A percentile compares a stretch with the other conserved stretches of the same genome.
Evolutionary conservation across 345 rosid species (phyloP).

Genomic region (Citrus medica): DNA sequence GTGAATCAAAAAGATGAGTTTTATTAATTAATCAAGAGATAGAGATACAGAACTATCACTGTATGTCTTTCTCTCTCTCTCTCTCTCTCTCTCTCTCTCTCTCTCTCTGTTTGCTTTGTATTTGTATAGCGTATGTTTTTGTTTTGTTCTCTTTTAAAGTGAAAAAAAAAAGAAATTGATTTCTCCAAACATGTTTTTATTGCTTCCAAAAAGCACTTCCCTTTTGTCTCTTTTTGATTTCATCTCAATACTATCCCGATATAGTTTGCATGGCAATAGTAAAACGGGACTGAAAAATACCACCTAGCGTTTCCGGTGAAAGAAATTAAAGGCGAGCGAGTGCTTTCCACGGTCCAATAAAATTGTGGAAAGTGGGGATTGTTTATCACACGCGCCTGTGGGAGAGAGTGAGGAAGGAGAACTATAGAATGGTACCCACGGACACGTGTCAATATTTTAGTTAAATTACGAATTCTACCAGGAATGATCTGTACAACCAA

Average conservation of each 20-base stretch:
- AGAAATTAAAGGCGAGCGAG: background rate
- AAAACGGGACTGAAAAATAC: background rate
- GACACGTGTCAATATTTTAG: conserved; percentile 33
- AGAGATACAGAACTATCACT: conserved; percentile 6
- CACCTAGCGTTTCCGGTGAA: background rate
- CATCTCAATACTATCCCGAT: background rate
- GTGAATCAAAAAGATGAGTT: background rate
- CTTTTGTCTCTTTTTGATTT: background rate
- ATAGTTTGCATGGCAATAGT: conserved; percentile 10
- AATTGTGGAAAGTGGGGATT: fast-evolving
- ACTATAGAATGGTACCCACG: conserved; percentile 2
- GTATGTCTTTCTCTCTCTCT: background rate
- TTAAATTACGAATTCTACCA: conserved; percentile 25
- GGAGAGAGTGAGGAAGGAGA: background rate
- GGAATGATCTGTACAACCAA: conserved; percentile 25
- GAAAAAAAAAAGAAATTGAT: background rate
- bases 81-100: too few relatives aligned
- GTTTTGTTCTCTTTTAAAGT: background rate
- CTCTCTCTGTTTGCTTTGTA: background rate
- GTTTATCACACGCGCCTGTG: background rate
- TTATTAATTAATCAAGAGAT: background rate
- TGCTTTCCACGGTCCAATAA: background rate
- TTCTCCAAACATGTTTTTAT: background rate
- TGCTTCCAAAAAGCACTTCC: background rate
- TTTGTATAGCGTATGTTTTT: background rate